These are phyloP conservation scores for Amphibolis antarctica DNA, from an alignment of 106 monocot species.

Conservation along the genomic window DNA sequence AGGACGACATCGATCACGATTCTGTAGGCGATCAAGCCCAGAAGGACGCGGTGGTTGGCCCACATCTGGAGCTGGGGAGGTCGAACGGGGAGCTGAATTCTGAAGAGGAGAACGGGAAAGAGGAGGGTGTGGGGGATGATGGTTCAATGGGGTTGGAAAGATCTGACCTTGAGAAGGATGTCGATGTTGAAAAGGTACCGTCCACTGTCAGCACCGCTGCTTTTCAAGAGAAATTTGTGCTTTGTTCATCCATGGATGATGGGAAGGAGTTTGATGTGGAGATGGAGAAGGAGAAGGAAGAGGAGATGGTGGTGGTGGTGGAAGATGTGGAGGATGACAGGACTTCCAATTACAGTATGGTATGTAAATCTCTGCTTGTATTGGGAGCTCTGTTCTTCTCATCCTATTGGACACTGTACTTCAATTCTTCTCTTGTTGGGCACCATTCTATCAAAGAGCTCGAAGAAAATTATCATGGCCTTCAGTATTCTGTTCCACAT, in stretches of 20 bases:
- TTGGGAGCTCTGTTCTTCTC: conserved; percentile 15
- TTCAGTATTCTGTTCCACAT: background rate
- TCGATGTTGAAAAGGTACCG: no score
- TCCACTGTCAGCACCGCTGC: background rate
- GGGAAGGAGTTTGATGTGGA: background rate
- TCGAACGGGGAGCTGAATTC: background rate
- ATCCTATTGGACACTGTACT: conserved; percentile 5
- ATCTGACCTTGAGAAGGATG: no score
- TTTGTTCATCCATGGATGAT: background rate
- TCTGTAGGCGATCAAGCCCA: background rate
- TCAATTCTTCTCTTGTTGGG: background rate
- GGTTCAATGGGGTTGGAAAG: no score
- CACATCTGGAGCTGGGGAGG: background rate
- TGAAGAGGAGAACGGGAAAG: background rate
- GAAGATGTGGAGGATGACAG: no score
- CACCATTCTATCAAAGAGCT: background rate
- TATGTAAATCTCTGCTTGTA: conserved; percentile 16
- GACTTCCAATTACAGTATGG: background rate
- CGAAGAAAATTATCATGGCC: background rate
- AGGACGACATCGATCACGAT: background rate
- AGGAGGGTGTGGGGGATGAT: background rate
- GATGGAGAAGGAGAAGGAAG: background rate
- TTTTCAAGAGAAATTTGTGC: conserved; percentile 3
- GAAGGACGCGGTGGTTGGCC: background rate
- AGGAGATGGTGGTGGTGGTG: conserved; percentile 2